Evolutionary conservation across 495 filamentous ascomycete species (phyloP), one percentile per base, ranked within the genome.

Genomic region (Hypoxylon fuscum): DNA sequence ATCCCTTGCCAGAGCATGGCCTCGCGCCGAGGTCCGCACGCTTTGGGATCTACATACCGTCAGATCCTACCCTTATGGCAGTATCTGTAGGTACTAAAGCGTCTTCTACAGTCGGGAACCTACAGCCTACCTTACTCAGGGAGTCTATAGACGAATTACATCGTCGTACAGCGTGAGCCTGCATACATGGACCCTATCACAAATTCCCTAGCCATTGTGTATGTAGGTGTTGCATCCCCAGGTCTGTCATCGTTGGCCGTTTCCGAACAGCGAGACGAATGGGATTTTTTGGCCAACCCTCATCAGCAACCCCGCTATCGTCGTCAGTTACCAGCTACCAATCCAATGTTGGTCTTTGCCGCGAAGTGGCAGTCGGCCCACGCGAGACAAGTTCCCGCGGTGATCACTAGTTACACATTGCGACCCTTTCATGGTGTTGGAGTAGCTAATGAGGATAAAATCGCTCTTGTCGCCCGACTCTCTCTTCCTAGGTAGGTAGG

Each of bases 331-430:
- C 56, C 52, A 51, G 62, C 55, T 60, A 32, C 52, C 50, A 40
- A 20, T 48, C 51, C 44, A 21, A 37, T 57, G 47, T 57, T 46
- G 47, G 46, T 52, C 45, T 47, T 40, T 38, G 2, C 25, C 47
- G 56, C 21, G 34, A 42, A 66, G 56, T 60, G 63, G 56, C 35
- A 52, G 63, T 32, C 52, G 46, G 57, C 53, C 57, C 47, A 61
- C 63, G 56, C 62, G 57, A 66, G 57, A 66, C 31, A 34, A 34
- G 15, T 42, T 64, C 32, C 52, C 34, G 53, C 53, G 49, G 53
- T 43, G 63, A 61, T 60, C 51, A 52, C 63, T 61, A 66, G 63
- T 66, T 61, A 58, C 63, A 66, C 63, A 34, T 55, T 61, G 52
- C 63, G 63, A 58, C 63, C 52, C n/a, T 50, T 56, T 10, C 31